Evolutionary conservation across 73 alveolate genomes (phyloP), one percentile per base, ranked within the genome.

Genomic region (Urostyla sp.): DNA sequence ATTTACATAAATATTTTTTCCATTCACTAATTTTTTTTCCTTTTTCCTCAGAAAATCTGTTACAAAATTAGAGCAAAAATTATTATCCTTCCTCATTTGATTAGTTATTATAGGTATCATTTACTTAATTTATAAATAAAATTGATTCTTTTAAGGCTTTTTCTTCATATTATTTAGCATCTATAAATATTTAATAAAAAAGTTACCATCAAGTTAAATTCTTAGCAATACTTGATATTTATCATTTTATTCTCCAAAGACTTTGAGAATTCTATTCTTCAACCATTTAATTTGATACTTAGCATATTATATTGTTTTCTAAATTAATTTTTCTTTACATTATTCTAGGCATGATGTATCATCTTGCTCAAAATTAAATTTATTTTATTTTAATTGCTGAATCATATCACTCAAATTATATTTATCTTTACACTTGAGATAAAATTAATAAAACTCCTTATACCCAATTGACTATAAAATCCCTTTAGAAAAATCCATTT

Each of bases 391-490:
- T 72, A 20, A 23, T 7, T 59, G 18, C 67, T 30, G 21, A 7
- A 4, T 45, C 24, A 24, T 31, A 0, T 75, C 32, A 4, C 38
- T 44, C 2, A 46, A 16, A n/a, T 23, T 51, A 73, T 16, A 23
- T 50, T 73, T 69, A 4, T 20, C 27, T n/a, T 18, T 30, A 31
- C 48, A 13, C 31, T 37, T 52, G 27, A 55, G n/a, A 67, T 79
- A 88, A 23, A 88, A 40, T 0, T 87, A 85, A 46, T 78, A 61
- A 66, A 91, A 93, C 50, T 93, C 96, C 75, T 90, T 91, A 75
- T 91, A 93, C 46, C 98, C 98, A 0, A 93, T 93, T 15, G 96
- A 51, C 67, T 90, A 76, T 15, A 93, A 82, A 1, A 88, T 94
- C 30, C 98, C 98, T 49, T 86, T 92, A 27, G 66, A 59, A 58